Evolutionary conservation across 228 moss, liverwort and hornwort species (phyloP), one percentile per base, ranked within the genome.

Genomic region (Sphagnum magellanicum): DNA sequence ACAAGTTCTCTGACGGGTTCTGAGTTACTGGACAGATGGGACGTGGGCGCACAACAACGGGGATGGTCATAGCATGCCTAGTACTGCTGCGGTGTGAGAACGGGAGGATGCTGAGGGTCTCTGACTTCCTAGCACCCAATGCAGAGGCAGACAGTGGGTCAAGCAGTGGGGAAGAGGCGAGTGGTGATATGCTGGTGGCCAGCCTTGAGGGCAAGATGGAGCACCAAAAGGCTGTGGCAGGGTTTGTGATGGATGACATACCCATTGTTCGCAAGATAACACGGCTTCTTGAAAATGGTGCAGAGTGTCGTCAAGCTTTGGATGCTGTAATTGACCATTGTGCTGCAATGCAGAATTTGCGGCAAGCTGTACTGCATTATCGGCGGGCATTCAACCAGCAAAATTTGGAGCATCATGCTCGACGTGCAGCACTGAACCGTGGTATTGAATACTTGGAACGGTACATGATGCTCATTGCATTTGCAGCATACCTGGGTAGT

Each of bases 211-310:
- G 85, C 63, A 88, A 86, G 74, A 69, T 89, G 73, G 87, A 87
- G 57, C 81, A 80, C 75, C 78, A 81, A 60, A 90, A 55, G 76
- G 78, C 84, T 73, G 73, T 84, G 46, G 82, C 85, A 71, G 92
- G 87, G 62, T 98, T 98, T 89, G 98, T 98, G 67, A 82, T 98
- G 92, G 98, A 98, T 89, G 98, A 98, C 79, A 94, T 98, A 50
- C 98, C 98, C 60, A 98, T 98, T 70, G 98, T 98, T 67, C 90
- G 98, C 67, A 98, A 98, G 76, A 94, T 98, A 72, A 71, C 98
- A 66, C 88, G 98, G 64, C 84, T 98, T 11, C 75, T 98, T 73
- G 98, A 90, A 75, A 90, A 84, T 64, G 98, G 98, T 68, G 89
- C 87, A 53, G 92, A 98, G 63, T 87, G 98, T 71, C 82, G 98